Base-by-base conservation (phyloP, 495 filamentous ascomycete species). In the Neurospora sp. region DNA sequence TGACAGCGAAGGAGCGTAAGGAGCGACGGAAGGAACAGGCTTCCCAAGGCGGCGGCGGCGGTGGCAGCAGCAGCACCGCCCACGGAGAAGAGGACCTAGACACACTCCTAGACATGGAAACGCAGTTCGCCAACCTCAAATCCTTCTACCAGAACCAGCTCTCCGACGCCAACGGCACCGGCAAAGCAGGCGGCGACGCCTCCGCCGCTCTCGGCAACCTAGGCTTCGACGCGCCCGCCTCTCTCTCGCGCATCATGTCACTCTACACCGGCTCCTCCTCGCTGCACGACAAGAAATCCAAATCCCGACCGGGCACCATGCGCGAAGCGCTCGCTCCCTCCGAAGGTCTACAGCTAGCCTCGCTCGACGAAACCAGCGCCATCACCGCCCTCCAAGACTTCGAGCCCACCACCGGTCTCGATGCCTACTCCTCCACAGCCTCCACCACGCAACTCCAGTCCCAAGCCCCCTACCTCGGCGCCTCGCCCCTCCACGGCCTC, bases 211-310 rank as follows among this genome's bases (percentile, higher is more conserved):
- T 88, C 3, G 87, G 86, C 40, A 87, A 88, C 70, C 85, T 87
- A 69, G 90, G 90, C 73, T 94, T 93, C 78, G 84, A 83, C 69
- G 97, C 94, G 1, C 94, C 95, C 0, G 90, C 86, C 9, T 89
- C 93, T 22, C 83, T 97, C 53, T 90, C 93, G 61, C 89, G 95
- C 22, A 92, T 99, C 74, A 97, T 99, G 92, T 93, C 88, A 42
- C 83, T 99, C 40, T 98, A 97, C 81, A 92, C 93, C 3, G 90
- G 89, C 65, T 85, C 82, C 77, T 86, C 81, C 70, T 61, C 53
- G 3, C 82, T 84, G 42, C 79, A 81, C 39, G 86, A 86, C 75
- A 92, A 92, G 75, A 93, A 91, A 75, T 80, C 89, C 48, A 92
- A 91, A 74, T 83, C 84, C 41, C 93, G 90, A 75, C 83, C 87